Evolutionary conservation across 2,329 filamentous ascomycete species (phyloP).

Genomic region (Nothomitra cinnamomea): DNA sequence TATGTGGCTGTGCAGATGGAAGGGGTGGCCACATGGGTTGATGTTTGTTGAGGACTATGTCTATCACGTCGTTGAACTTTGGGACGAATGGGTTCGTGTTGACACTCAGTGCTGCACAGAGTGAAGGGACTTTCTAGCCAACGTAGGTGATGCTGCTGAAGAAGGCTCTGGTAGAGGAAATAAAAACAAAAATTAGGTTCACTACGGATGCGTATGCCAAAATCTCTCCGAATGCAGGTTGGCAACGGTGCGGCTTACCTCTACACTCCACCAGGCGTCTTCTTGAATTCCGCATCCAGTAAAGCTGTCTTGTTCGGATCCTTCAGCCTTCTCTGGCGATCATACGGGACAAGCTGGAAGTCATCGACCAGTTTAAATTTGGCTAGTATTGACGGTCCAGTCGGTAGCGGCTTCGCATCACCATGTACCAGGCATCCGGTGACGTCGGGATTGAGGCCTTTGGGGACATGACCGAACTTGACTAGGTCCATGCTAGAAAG

Average conservation of each 20-base stretch:
- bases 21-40: no score
- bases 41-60: no score
- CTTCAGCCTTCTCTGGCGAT: slow-evolving; percentile 41
- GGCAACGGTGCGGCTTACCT: not conserved
- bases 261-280: slow-evolving; percentile 42
- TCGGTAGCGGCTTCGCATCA: slow-evolving; percentile 25
- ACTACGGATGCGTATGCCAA: not conserved
- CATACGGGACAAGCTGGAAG: slow-evolving; percentile 49
- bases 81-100: slow-evolving; percentile 34
- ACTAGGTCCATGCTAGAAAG: slow-evolving; percentile 52
- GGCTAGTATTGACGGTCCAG: slow-evolving; percentile 37
- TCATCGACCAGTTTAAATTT: slow-evolving; percentile 58
- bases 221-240: no score
- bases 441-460: slow-evolving; percentile 45
- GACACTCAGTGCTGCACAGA: slow-evolving; percentile 51
- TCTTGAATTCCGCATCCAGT: slow-evolving; percentile 44
- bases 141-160: slow-evolving; percentile 68
- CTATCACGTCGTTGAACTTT: no score
- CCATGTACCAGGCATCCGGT: slow-evolving; percentile 39
- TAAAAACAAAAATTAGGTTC: no score
- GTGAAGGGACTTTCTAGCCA: slow-evolving; percentile 55
- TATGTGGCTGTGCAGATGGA: no score
- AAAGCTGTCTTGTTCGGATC: slow-evolving; percentile 45
- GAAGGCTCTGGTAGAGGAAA: slow-evolving; percentile 29
- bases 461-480: slow-evolving; percentile 52